phyloP scores from a whole-genome alignment of 805 yeast species.

The Wilhelminamyces savonicus region DNA sequence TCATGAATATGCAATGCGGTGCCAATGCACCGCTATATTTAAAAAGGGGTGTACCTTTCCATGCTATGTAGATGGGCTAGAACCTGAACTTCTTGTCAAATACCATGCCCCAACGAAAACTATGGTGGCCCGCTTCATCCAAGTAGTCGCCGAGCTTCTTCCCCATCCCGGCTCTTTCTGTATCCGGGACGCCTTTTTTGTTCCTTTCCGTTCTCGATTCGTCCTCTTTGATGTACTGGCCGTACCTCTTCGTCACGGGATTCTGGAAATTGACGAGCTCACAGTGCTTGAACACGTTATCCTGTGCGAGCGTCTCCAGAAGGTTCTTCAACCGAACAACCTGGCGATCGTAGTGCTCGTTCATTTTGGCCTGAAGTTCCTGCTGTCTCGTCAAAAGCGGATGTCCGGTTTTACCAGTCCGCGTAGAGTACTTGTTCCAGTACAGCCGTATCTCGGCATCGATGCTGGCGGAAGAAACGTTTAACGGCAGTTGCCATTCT shows the following conservation, averaged over 20 bases:
- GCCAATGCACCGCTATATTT: too few relatives aligned
- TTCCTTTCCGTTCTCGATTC: slow-evolving; percentile 3
- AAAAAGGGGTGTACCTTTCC: too few relatives aligned
- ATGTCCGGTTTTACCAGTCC: slow-evolving; percentile 3
- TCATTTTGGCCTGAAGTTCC: slow-evolving; percentile 9
- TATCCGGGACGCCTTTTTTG: slow-evolving; percentile 14
- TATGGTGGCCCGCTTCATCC: slow-evolving; percentile 12
- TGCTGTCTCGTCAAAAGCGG: slow-evolving; percentile 7
- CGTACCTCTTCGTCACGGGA: slow-evolving; percentile 1
- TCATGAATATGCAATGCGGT: too few relatives aligned
- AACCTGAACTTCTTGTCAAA: slow-evolving; percentile 18
- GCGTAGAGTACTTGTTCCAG: slow-evolving; percentile 9
- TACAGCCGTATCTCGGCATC: slow-evolving; percentile 6
- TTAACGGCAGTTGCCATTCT: slow-evolving; percentile 9
- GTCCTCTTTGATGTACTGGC: slow-evolving; percentile 1
- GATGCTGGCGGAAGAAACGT: slow-evolving; percentile 5
- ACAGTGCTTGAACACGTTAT: slow-evolving; percentile 26
- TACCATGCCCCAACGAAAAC: slow-evolving; percentile 22
- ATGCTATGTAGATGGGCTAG: too few relatives aligned
- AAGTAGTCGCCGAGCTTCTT: slow-evolving; percentile 28
- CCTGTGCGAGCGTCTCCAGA: slow-evolving; percentile 8
- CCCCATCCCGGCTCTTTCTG: slow-evolving; percentile 21
- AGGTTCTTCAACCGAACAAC: slow-evolving; percentile 8
- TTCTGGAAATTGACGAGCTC: slow-evolving; percentile 19
- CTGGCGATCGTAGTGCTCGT: slow-evolving; percentile 8